A percentile compares a stretch with the other conserved stretches of the same genome.
These are phyloP conservation scores for Extremus antarcticus DNA, from an alignment of 495 filamentous ascomycete genomes.

Conservation along the genomic window DNA sequence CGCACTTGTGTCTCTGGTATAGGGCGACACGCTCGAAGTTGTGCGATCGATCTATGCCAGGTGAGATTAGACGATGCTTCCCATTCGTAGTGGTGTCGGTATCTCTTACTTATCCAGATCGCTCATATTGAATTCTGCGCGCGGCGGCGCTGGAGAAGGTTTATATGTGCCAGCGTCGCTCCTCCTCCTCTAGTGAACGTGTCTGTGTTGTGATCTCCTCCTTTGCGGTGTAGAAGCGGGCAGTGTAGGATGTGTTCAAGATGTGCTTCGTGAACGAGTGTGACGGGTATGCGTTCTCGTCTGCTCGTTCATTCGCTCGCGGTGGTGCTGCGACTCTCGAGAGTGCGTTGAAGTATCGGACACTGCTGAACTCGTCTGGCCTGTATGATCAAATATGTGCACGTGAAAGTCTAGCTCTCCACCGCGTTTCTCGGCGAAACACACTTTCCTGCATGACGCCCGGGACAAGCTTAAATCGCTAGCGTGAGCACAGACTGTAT, in stretches of 20 bases:
- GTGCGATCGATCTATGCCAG: slow-evolving; percentile 69
- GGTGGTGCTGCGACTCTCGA: background rate
- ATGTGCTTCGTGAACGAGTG: background rate
- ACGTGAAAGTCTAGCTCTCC: background rate
- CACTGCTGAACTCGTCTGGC: no score
- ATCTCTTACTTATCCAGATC: slow-evolving; percentile 66
- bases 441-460: background rate
- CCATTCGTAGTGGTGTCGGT: background rate
- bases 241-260: background rate
- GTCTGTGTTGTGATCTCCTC: background rate
- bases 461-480: no score
- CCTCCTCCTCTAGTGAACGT: background rate
- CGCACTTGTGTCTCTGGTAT: slow-evolving; percentile 93
- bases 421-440: no score
- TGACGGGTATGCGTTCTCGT: background rate
- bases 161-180: background rate
- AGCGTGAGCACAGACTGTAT: background rate
- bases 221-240: background rate
- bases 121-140: slow-evolving; percentile 51
- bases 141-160: background rate
- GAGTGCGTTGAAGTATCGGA: background rate
- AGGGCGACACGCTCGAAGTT: slow-evolving; percentile 86
- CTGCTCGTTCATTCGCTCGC: background rate
- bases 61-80: slow-evolving; percentile 6
- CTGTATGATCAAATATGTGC: background rate